Base-by-base conservation (phyloP, 2,329 filamentous ascomycete genomes). In the Fusarium nurragi region DNA sequence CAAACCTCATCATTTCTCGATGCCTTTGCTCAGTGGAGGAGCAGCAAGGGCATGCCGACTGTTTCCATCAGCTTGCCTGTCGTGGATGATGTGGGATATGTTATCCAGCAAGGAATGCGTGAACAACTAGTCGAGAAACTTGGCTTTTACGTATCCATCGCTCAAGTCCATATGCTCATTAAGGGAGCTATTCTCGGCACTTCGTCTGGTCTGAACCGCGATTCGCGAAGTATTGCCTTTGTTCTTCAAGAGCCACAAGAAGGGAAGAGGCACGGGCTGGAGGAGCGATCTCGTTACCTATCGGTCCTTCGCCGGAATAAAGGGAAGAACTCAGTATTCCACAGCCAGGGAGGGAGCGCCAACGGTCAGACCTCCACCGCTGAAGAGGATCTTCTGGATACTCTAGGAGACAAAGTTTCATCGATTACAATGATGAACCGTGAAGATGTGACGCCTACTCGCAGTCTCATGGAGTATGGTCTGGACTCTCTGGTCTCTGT, bases 341-440 rank as follows among this genome's bases (percentile, higher is more conserved):
- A 23, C 6, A 5, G 16, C 8, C 14, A n/a, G 9, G 3, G 12
- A 14, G 19, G 6, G 14, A 16, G 3, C 22, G 8, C 19, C 3
- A 9, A 40, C 19, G 9, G 16, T 12, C 19, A n/a, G 21, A 9
- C 6, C 16, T 8, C 9, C 4, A 40, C 19, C 16, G 7, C 5
- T 22, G 4, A 12, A 12, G 37, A 23, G 7, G 9, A 22, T 14
- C 18, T 40, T 5, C 37, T 25, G 12, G 13, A 40, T 14, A 9
- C 21, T 5, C 9, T n/a, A 21, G 26, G 12, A 32, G n/a, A 25
- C n/a, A 61, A 62, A 38, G 53, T 64, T 13, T 54, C 57, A 12
- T 34, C 44, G 19, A 64, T 62, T 10, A 62, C 61, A 2, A 63
- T 63, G 59, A 54, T 65, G 9, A 55, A 60, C n/a, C n/a, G 28